A percentile compares a stretch with the other conserved stretches of the same genome.
Conservation (phyloP, 179 eudicot genomes). For the Silene coronaria region DNA sequence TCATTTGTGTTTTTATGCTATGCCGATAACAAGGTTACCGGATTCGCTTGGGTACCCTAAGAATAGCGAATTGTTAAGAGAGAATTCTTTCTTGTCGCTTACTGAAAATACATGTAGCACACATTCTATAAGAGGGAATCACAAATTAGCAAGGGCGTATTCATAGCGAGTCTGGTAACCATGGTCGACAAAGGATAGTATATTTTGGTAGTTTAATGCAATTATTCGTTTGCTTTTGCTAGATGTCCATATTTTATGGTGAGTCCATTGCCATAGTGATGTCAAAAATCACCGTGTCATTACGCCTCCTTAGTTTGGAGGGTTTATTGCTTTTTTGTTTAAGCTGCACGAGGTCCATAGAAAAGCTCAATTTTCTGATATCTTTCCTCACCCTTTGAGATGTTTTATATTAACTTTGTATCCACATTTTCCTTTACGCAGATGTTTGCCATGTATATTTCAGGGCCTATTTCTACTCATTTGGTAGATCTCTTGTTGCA, state of each 20-base stretch:
- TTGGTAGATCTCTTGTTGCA: constrained; percentile 43
- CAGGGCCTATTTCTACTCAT: constrained; percentile 71
- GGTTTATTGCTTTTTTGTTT: neutral
- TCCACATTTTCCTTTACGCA: constrained; percentile 10
- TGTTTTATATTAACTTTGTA: constrained; percentile 1
- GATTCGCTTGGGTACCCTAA: too few relatives aligned
- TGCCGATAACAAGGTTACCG: too few relatives aligned
- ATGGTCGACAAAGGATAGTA: neutral
- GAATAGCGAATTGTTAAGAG: too few relatives aligned
- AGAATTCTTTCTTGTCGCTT: too few relatives aligned
- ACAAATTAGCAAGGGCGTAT: too few relatives aligned
- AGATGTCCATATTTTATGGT: neutral
- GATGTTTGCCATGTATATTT: constrained; percentile 24
- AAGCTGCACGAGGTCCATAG: neutral
- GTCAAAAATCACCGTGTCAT: neutral
- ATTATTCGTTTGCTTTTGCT: neutral
- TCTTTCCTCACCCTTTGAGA: neutral
- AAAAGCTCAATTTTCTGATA: neutral
- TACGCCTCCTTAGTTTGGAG: neutral
- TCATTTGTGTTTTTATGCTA: neutral
- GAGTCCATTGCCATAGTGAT: constrained; percentile 3
- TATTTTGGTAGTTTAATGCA: neutral
- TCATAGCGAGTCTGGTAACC: too few relatives aligned
- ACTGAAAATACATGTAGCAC: too few relatives aligned
- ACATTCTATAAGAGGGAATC: too few relatives aligned